Evolutionary conservation across 805 yeast genomes (phyloP).

Genomic region (Millerozyma acaciae): DNA sequence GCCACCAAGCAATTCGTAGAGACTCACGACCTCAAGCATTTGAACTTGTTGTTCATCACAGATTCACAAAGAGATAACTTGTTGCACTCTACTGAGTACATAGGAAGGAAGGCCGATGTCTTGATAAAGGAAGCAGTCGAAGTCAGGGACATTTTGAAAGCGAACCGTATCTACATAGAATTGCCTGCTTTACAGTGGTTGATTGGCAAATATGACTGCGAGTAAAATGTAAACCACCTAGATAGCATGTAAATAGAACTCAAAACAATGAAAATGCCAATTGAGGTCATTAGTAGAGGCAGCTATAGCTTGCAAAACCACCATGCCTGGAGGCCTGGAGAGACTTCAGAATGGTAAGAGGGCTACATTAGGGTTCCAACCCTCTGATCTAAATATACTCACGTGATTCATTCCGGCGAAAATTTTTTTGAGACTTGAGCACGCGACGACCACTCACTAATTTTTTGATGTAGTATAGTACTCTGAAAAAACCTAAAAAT

Average conservation of each 20-base stretch:
- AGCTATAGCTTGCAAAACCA: too few relatives aligned
- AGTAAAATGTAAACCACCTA: too few relatives aligned
- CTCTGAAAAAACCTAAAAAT: slow-evolving; percentile 1
- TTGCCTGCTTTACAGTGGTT: slow-evolving; percentile 64
- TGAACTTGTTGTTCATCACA: slow-evolving; percentile 66
- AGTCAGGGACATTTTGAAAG: slow-evolving; percentile 78
- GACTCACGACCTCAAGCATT: slow-evolving; percentile 45
- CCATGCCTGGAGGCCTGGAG: too few relatives aligned
- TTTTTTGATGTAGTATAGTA: too few relatives aligned
- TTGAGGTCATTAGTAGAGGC: too few relatives aligned
- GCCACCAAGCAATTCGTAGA: slow-evolving; percentile 49
- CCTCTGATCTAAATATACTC: slow-evolving; percentile 8
- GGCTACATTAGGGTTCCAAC: slow-evolving; percentile 17
- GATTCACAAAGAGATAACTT: slow-evolving; percentile 58
- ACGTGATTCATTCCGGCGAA: slow-evolving; percentile 3
- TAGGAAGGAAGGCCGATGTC: slow-evolving; percentile 56
- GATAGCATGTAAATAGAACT: background rate
- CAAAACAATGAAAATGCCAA: background rate
- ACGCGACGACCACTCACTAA: slow-evolving; percentile 1
- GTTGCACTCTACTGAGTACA: slow-evolving; percentile 51
- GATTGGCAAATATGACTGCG: slow-evolving; percentile 27
- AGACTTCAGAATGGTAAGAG: too few relatives aligned
- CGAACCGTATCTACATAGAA: slow-evolving; percentile 73
- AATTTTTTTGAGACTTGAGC: background rate
- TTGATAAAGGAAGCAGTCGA: slow-evolving; percentile 73